A percentile compares a stretch with the other conserved stretches of the same genome.
Conservation (phyloP, 1,139 yeast species). For the Yamadazyma triangularis region DNA sequence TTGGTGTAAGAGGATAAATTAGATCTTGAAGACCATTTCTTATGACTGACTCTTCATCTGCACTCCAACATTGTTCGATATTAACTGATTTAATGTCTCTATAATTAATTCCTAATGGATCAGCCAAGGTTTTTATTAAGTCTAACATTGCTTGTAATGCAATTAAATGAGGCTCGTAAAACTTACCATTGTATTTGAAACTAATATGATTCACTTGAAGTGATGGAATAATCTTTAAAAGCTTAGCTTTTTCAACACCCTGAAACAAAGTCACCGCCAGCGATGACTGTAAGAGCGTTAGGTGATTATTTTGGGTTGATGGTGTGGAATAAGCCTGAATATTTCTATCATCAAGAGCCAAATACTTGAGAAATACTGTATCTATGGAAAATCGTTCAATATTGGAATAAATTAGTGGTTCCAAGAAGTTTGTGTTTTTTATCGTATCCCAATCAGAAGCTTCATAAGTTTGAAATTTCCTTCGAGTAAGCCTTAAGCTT, state of each 20-base stretch:
- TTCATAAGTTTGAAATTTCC: slow-evolving; percentile 6
- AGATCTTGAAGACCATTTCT: slow-evolving; percentile 11
- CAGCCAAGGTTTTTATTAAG: not conserved
- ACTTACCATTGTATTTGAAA: not conserved
- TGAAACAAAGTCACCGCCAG: not conserved
- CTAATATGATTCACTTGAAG: not conserved
- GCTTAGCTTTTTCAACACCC: not conserved
- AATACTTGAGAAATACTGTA: slow-evolving; percentile 9
- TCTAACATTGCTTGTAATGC: not conserved
- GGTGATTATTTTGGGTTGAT: not conserved
- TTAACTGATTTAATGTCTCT: slow-evolving; percentile 8
- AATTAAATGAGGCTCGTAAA: not conserved
- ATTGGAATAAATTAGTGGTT: not conserved
- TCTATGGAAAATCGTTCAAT: slow-evolving; percentile 10
- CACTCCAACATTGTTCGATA: slow-evolving; percentile 31
- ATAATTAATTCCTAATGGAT: too few relatives aligned
- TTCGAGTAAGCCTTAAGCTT: slow-evolving; percentile 13
- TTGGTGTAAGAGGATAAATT: not conserved
- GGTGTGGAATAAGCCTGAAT: too few relatives aligned
- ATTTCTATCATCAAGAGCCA: slow-evolving; percentile 3
- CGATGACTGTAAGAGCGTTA: not conserved
- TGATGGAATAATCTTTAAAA: not conserved
- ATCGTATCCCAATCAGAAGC: slow-evolving; percentile 2
- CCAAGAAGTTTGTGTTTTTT: slow-evolving; percentile 8
- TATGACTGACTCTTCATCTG: slow-evolving; percentile 22